phyloP scores from a whole-genome alignment of 73 alveolate species.

The Breviolum minutum region DNA sequence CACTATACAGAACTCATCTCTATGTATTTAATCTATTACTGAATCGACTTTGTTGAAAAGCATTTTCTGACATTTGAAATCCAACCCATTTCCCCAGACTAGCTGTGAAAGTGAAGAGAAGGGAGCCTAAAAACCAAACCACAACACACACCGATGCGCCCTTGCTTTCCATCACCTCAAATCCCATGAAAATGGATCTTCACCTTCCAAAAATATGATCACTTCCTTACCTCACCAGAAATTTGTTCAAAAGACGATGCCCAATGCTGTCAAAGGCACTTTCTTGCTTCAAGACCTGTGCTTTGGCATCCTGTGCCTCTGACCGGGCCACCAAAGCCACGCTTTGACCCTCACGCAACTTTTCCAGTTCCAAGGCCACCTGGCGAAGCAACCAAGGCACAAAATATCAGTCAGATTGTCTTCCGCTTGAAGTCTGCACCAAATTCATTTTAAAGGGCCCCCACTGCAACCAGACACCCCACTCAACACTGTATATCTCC shows the following conservation, averaged over 20 bases:
- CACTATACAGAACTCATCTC: too few species aligned
- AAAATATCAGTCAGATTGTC: background rate
- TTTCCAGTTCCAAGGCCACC: slow-evolving; percentile 19
- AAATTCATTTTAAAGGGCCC: too few species aligned
- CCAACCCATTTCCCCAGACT: too few species aligned
- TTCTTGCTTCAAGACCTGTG: slow-evolving; percentile 18
- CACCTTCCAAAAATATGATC: background rate
- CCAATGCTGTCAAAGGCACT: background rate
- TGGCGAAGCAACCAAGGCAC: background rate
- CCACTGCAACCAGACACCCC: background rate
- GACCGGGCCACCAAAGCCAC: background rate
- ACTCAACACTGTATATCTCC: background rate
- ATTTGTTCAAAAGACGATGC: too few species aligned
- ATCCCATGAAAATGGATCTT: too few species aligned
- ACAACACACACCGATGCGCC: too few species aligned
- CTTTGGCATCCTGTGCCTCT: slow-evolving; percentile 44
- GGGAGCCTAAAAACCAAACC: too few species aligned
- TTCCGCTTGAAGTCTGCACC: background rate
- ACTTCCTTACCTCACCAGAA: background rate
- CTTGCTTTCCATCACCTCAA: too few species aligned
- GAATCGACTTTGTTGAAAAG: too few species aligned
- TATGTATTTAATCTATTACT: too few species aligned
- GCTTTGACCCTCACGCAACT: slow-evolving; percentile 16
- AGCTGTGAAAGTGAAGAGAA: too few species aligned
- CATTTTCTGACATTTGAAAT: too few species aligned